These are phyloP conservation scores for Rusavskia elegans DNA, from an alignment of 495 filamentous ascomycete genomes.

Conservation along the genomic window DNA sequence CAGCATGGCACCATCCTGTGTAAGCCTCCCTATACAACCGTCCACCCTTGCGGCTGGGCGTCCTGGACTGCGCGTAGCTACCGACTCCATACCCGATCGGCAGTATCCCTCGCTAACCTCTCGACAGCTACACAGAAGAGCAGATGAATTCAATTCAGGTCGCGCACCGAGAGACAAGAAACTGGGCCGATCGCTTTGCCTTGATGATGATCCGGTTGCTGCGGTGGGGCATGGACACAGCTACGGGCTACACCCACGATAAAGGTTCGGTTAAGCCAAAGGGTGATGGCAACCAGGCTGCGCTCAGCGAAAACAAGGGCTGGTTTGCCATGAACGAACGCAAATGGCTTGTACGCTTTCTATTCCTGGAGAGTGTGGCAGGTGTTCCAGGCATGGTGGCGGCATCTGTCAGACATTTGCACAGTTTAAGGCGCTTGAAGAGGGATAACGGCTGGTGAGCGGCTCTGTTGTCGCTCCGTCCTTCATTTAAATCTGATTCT, in stretches of 20 bases:
- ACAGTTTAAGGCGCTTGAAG: slow-evolving; percentile 67
- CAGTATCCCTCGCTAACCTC: no score
- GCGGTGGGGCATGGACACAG: slow-evolving; percentile 50
- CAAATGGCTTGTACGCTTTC: slow-evolving; percentile 68
- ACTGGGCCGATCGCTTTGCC: slow-evolving; percentile 54
- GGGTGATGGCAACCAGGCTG: slow-evolving; percentile 19
- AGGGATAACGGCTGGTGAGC: slow-evolving; percentile 81
- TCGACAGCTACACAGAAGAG: slow-evolving; percentile 28
- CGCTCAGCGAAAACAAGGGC: slow-evolving; percentile 22
- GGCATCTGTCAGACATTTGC: slow-evolving; percentile 79
- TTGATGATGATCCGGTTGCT: slow-evolving; percentile 43
- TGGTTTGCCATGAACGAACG: slow-evolving; percentile 50
- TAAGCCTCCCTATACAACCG: no score
- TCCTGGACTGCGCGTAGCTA: no score
- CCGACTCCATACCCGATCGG: no score
- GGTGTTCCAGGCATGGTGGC: slow-evolving; percentile 96
- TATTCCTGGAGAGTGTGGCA: slow-evolving; percentile 90
- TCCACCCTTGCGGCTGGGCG: no score
- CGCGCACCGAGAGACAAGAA: slow-evolving; percentile 50
- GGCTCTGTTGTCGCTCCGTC: background rate
- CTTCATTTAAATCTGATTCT: background rate
- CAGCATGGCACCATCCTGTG: slow-evolving; percentile 19
- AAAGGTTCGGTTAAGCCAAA: slow-evolving; percentile 25
- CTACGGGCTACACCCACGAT: slow-evolving; percentile 58
- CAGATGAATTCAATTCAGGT: slow-evolving; percentile 48